Conservation (phyloP, 2,329 filamentous ascomycete genomes). For the Colletotrichum endophyticum region DNA sequence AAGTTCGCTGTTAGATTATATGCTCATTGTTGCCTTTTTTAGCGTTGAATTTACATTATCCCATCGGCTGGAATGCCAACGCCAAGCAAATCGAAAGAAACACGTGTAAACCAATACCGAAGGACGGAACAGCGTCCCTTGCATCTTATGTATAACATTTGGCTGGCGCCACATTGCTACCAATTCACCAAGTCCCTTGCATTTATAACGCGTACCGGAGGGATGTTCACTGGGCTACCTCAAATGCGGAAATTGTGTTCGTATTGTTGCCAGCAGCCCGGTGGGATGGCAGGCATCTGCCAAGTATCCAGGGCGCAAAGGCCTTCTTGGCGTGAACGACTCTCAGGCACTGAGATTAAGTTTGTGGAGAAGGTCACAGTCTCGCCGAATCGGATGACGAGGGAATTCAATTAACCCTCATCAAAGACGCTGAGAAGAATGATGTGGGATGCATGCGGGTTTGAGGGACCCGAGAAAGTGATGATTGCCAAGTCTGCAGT, state of each 20-base stretch:
- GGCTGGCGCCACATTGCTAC: neutral
- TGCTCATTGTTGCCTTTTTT: neutral
- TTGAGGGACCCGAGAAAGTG: neutral
- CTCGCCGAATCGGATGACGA: neutral
- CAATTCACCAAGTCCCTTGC: neutral
- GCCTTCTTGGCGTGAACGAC: neutral
- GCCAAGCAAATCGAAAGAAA: neutral
- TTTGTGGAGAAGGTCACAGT: neutral
- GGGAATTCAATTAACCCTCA: neutral
- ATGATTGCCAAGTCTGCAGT: neutral
- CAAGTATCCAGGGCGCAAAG: neutral
- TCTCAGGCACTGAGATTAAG: neutral
- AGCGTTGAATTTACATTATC: neutral
- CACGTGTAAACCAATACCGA: neutral
- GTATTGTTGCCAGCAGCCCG: neutral
- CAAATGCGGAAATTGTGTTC: neutral
- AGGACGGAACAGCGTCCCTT: neutral
- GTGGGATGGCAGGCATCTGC: neutral
- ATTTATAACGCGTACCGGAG: neutral
- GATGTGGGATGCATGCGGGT: neutral
- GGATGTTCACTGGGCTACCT: neutral
- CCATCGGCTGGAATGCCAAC: neutral
- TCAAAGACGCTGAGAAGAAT: neutral
- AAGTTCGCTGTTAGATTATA: neutral
- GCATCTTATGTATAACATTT: neutral